Evolutionary conservation across 768 basidiomycete species (phyloP).

Genomic region (Mycena leptocephala): DNA sequence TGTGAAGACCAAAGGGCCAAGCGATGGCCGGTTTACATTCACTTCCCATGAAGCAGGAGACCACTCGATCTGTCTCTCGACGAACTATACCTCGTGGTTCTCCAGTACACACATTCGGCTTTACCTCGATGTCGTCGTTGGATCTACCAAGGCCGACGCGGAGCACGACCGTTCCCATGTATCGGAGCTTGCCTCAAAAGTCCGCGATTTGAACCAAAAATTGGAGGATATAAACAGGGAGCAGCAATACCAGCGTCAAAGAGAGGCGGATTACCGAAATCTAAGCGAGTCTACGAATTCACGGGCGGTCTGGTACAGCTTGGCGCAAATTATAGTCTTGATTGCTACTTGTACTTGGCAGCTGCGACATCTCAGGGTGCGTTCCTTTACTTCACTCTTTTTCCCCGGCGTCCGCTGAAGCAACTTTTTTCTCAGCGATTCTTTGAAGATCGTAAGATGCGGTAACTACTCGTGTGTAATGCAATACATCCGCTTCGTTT

Average conservation of each 20-base stretch:
- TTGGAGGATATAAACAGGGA: conserved; percentile 94
- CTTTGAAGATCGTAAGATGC: conserved; percentile 90
- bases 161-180: conserved; percentile 92
- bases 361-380: conserved; percentile 90
- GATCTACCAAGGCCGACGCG: conserved; percentile 87
- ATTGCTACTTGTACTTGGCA: conserved; percentile 94
- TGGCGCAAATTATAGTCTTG: conserved; percentile 90
- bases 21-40: conserved; percentile 95
- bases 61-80: conserved; percentile 96
- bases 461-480: conserved; percentile 53
- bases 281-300: conserved; percentile 93
- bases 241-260: conserved; percentile 97
- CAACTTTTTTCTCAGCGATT: conserved; percentile 68
- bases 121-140: conserved; percentile 95
- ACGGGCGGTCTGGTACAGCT: conserved; percentile 95
- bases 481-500: conserved; percentile 26
- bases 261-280: conserved; percentile 92
- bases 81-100: conserved; percentile 94
- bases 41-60: conserved; percentile 98
- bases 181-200: conserved; percentile 83
- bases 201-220: conserved; percentile 95
- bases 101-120: conserved; percentile 91
- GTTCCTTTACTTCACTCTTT: conserved; percentile 40
- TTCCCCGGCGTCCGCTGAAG: conserved; percentile 17
- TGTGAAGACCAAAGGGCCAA: conserved; percentile 91